A percentile compares a stretch with the other conserved stretches of the same genome.
These are phyloP conservation scores for Talaromyces sp. DNA, from an alignment of 2,329 filamentous ascomycete genomes.

Conservation along the genomic window DNA sequence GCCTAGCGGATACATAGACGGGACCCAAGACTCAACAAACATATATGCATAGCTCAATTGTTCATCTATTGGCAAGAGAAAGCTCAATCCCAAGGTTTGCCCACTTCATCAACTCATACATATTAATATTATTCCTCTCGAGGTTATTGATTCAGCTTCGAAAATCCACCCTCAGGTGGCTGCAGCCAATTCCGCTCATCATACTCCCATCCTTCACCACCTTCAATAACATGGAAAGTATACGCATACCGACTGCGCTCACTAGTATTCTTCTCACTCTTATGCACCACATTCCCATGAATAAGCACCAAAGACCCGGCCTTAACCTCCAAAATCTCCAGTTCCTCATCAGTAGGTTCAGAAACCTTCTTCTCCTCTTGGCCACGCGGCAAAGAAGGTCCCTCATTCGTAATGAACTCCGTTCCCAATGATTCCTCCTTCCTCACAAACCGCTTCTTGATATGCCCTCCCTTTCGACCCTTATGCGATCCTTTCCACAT, in stretches of 20 bases:
- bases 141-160: slow-evolving; percentile 54
- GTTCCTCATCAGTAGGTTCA: slow-evolving; percentile 48
- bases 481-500: slow-evolving; percentile 80
- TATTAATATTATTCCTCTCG: too few relatives aligned
- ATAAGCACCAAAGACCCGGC: slow-evolving; percentile 90
- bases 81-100: too few relatives aligned
- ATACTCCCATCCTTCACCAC: slow-evolving; percentile 66
- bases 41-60: too few relatives aligned
- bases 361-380: slow-evolving; percentile 48
- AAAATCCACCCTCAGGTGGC: slow-evolving; percentile 77
- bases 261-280: slow-evolving; percentile 91
- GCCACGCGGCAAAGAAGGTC: slow-evolving; percentile 63
- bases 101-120: too few relatives aligned
- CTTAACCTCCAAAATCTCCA: slow-evolving; percentile 83
- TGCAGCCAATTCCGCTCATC: slow-evolving; percentile 93
- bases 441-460: slow-evolving; percentile 76
- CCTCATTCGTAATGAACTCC: slow-evolving; percentile 71
- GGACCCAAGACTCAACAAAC: too few relatives aligned
- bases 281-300: slow-evolving; percentile 92
- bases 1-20: too few relatives aligned
- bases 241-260: slow-evolving; percentile 89
- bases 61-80: too few relatives aligned
- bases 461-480: slow-evolving; percentile 60
- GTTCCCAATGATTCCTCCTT: slow-evolving; percentile 58
- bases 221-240: slow-evolving; percentile 96